These are phyloP conservation scores for Candida adriatica DNA, from an alignment of 805 yeast genomes.

Conservation along the genomic window DNA sequence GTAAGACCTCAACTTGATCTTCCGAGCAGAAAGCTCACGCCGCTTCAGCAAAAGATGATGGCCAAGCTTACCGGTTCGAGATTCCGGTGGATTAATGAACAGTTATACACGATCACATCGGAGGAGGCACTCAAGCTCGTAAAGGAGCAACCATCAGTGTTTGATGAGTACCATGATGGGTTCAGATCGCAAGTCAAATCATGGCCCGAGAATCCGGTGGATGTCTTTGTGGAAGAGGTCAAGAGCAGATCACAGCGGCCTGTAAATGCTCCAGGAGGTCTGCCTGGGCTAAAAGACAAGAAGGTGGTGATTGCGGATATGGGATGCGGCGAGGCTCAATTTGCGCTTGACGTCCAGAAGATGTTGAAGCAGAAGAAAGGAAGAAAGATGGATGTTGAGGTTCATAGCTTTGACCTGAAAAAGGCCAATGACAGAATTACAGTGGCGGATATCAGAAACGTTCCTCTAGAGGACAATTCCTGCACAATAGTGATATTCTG, in stretches of 20 bases:
- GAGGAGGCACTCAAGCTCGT: conserved; percentile 69
- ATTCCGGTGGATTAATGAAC: conserved; percentile 97
- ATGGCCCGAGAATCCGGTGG: conserved; percentile 99
- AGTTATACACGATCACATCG: conserved; percentile 82
- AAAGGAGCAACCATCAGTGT: conserved; percentile 75
- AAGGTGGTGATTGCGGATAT: conserved; percentile 86
- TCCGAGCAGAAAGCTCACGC: conserved; percentile 52
- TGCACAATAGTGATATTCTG: conserved; percentile 91
- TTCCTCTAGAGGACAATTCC: conserved; percentile 73
- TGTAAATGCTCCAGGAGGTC: conserved; percentile 94
- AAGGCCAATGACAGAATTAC: conserved; percentile 85
- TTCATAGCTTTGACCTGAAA: conserved; percentile 88
- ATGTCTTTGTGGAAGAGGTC: conserved; percentile 72
- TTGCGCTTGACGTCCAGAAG: conserved; percentile 58
- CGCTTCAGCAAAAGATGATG: conserved; percentile 92
- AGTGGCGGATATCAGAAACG: conserved; percentile 92
- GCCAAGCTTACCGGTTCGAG: conserved; percentile 91
- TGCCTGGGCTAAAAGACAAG: conserved; percentile 59
- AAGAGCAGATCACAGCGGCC: conserved; percentile 51
- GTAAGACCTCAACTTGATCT: conserved; percentile 14
- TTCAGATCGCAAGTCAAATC: conserved; percentile 90
- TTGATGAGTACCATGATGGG: conserved; percentile 93
- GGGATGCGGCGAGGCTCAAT: conserved; percentile 98
- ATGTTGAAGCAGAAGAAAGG: conserved; percentile 34
- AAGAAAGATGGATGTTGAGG: conserved; percentile 46